phyloP scores from a whole-genome alignment of 345 rosid genomes.

The Erodium maritimum region DNA sequence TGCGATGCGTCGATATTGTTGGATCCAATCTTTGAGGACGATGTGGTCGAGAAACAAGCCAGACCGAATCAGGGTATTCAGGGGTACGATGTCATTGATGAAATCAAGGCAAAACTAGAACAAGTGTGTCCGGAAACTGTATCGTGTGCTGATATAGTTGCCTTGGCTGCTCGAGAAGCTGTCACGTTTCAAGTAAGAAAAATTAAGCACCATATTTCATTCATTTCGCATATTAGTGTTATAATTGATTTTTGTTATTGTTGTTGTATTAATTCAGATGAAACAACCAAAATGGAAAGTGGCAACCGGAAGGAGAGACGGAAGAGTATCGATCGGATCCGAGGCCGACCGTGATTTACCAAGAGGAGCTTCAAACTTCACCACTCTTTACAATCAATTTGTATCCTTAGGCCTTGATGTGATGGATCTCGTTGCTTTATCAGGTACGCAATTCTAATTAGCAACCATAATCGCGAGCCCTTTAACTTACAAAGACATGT shows the following conservation, averaged over 20 bases:
- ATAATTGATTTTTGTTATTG: too few species aligned
- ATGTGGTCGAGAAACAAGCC: conserved; percentile 5
- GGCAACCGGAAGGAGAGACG: conserved; percentile 14
- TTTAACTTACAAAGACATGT: too few species aligned
- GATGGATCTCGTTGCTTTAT: conserved; percentile 6
- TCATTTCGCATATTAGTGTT: too few species aligned
- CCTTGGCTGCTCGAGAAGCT: not conserved
- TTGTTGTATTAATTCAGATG: too few species aligned
- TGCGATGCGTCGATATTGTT: conserved; percentile 10
- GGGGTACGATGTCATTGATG: conserved; percentile 4
- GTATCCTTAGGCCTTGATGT: not conserved
- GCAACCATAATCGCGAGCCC: too few species aligned
- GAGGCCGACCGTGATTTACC: conserved; percentile 4
- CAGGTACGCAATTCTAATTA: too few species aligned
- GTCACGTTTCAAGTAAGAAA: conserved; percentile 6
- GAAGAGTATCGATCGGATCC: conserved; percentile 1
- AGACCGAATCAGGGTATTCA: not conserved
- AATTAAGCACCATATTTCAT: too few species aligned
- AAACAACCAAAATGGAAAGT: too few species aligned
- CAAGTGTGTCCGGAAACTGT: not conserved
- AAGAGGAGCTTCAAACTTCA: not conserved
- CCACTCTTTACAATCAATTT: conserved; percentile 4
- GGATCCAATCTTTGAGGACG: not conserved
- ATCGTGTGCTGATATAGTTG: conserved; percentile 10
- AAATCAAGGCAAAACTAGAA: conserved; percentile 5